A percentile compares a stretch with the other conserved stretches of the same genome.
phyloP scores from a whole-genome alignment of 768 basidiomycete genomes.

The Amanita pallidorosea region DNA sequence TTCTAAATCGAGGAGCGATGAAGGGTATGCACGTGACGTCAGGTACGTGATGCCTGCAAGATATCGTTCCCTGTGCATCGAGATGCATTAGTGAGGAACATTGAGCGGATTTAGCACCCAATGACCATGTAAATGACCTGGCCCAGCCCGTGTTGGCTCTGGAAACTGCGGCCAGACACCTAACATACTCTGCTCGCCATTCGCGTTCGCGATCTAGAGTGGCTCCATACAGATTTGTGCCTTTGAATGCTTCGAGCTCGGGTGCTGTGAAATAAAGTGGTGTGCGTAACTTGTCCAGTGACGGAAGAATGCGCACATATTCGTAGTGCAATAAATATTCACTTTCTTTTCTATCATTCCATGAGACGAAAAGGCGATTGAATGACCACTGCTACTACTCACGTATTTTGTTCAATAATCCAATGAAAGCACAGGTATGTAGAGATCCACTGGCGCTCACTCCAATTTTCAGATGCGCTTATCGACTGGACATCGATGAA shows the following conservation, averaged over 20 bases:
- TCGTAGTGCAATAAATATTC: constrained; percentile 31
- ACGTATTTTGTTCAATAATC: constrained; percentile 33
- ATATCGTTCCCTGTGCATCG: constrained; percentile 50
- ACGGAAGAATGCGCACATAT: constrained; percentile 65
- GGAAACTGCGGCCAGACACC: constrained; percentile 34
- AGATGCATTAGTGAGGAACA: constrained; percentile 1
- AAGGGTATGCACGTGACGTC: constrained; percentile 87
- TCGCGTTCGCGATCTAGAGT: constrained; percentile 51
- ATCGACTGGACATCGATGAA: constrained; percentile 22
- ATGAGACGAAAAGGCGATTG: background rate
- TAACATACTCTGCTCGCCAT: constrained; percentile 55
- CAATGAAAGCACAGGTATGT: constrained; percentile 59
- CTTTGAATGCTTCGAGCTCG: constrained; percentile 60
- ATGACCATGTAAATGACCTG: constrained; percentile 57
- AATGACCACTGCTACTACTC: constrained; percentile 6
- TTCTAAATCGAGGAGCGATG: constrained; percentile 52
- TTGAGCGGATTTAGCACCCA: background rate
- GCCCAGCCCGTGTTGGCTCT: constrained; percentile 30
- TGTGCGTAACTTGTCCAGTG: constrained; percentile 45
- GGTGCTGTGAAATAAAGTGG: constrained; percentile 56
- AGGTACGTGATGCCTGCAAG: constrained; percentile 65
- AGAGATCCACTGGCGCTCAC: constrained; percentile 58
- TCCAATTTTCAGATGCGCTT: constrained; percentile 27
- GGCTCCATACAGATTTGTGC: constrained; percentile 76
- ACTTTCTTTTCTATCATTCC: constrained; percentile 6